Evolutionary conservation across 345 rosid genomes (phyloP), one percentile per base, ranked within the genome.

Genomic region (Dipteronia sinensis): DNA sequence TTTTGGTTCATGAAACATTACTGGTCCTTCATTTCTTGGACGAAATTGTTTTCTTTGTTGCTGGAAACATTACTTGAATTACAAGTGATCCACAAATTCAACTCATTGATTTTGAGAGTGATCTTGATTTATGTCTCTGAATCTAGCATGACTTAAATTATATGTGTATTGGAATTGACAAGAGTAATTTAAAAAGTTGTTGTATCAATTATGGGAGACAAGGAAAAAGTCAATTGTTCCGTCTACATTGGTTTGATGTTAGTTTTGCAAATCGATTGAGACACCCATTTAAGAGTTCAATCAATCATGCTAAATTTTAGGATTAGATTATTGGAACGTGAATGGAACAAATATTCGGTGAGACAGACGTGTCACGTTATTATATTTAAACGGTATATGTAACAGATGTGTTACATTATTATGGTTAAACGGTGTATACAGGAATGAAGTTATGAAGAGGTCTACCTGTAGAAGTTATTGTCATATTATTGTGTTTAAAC

Each of bases 201-300:
- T 65, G 68, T 65, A 15, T 65, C 38, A 25, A n/a, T 65, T 65
- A 6, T 25, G 34, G 68, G 68, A 65, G 68, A 13, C 68, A 56
- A 27, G 42, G 2, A 27, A 29, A 65, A 29, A 65, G 68, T 65
- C 40, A 25, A 31, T n/a, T 71, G 34, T 55, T 29, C 11, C 10
- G 10, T 62, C 49, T n/a, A 6, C 2, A 19, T 34, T 56, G 49
- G n/a, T 47, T 27, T 25, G 51, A 49, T 13, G 42, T 31, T 25
- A 70, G 31, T 25, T 40, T 16, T 25, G 40, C 13, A 15, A 7
- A 72, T 10, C 3, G 49, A n/a, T 34, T 72, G 20, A 34, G 46
- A 72, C 38, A n/a, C 5, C 25, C 29, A 34, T 34, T 34, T 34
- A 34, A 34, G 38, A 3, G n/a, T 11, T 59, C 55, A 40, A 40